phyloP scores from a whole-genome alignment of 371 early-diverging fungal species.

The Mucor irregularis region DNA sequence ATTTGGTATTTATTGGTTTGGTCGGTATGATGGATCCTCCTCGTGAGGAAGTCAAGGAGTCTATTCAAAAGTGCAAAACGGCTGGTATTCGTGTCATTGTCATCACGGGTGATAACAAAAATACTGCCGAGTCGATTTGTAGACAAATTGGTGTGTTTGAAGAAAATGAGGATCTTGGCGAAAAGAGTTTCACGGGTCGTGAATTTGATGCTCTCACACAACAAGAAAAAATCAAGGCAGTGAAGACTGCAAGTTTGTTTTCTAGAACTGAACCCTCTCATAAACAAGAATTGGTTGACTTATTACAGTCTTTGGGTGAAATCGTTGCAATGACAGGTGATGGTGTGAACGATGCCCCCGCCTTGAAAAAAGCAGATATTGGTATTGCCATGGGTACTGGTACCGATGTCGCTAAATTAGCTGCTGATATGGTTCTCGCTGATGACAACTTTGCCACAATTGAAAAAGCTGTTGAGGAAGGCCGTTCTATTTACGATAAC shows the following conservation, averaged over 20 bases:
- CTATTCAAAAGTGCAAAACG: constrained; percentile 81
- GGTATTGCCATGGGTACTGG: constrained; percentile 98
- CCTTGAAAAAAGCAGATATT: constrained; percentile 96
- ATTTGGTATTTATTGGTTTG: constrained; percentile 90
- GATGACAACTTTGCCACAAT: constrained; percentile 98
- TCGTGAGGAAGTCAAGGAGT: constrained; percentile 82
- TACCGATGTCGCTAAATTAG: constrained; percentile 97
- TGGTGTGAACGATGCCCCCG: constrained; percentile 98
- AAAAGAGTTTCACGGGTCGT: constrained; percentile 89
- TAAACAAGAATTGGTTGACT: constrained; percentile 90
- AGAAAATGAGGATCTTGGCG: constrained; percentile 63
- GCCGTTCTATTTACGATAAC: constrained; percentile 96
- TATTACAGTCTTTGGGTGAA: constrained; percentile 86
- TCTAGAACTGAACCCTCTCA: constrained; percentile 94
- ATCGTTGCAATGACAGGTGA: constrained; percentile 99
- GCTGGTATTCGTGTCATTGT: constrained; percentile 98
- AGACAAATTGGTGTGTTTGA: constrained; percentile 91
- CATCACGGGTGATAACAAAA: constrained; percentile 96
- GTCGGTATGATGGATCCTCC: constrained; percentile 98
- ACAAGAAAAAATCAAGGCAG: constrained; percentile 72
- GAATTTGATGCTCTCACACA: constrained; percentile 88
- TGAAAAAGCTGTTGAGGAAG: constrained; percentile 95
- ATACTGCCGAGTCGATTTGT: constrained; percentile 95
- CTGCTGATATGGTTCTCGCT: constrained; percentile 96
- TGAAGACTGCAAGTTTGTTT: constrained; percentile 81